Conservation (phyloP, 2,329 filamentous ascomycete genomes). For the Dryadomyces quercivorus region DNA sequence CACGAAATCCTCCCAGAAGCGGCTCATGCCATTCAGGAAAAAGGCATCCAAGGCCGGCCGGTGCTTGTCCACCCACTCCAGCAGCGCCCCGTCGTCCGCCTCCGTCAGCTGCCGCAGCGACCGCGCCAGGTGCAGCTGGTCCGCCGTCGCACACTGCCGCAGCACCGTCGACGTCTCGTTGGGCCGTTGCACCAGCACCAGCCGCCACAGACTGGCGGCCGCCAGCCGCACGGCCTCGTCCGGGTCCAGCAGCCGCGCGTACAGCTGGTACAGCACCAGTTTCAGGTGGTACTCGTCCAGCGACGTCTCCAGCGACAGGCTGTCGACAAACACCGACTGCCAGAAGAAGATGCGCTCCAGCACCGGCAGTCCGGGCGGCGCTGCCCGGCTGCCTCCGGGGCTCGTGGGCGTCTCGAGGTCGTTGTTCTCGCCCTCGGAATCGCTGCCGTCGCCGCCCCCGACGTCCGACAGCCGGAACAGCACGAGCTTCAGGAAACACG, state of each 20-base stretch:
- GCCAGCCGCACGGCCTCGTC: constrained; percentile 56
- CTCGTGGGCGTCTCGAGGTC: background rate
- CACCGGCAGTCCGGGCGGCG: constrained; percentile 38
- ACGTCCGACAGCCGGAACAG: constrained; percentile 69
- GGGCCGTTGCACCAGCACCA: constrained; percentile 86
- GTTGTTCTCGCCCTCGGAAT: background rate
- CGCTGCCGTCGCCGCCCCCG: constrained; percentile 24
- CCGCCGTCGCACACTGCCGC: constrained; percentile 51
- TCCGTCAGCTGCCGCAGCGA: constrained; percentile 79
- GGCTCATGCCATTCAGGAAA: constrained; percentile 72
- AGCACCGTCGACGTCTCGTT: constrained; percentile 66
- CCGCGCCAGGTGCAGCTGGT: constrained; percentile 58
- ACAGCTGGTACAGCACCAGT: constrained; percentile 85
- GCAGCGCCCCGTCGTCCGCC: constrained; percentile 77
- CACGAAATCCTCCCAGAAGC: constrained; percentile 82
- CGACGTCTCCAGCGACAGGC: constrained; percentile 49
- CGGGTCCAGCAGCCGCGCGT: constrained; percentile 70
- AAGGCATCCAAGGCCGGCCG: constrained; percentile 65
- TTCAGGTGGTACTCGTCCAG: constrained; percentile 59
- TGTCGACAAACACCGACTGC: constrained; percentile 80
- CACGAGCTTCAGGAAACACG: constrained; percentile 66
- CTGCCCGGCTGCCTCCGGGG: too few relatives aligned
- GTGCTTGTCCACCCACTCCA: constrained; percentile 79
- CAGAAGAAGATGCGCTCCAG: constrained; percentile 86
- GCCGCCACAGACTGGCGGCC: constrained; percentile 78